phyloP scores from a whole-genome alignment of 1,284 basidiomycete species.

The Hemileia vastatrix region DNA sequence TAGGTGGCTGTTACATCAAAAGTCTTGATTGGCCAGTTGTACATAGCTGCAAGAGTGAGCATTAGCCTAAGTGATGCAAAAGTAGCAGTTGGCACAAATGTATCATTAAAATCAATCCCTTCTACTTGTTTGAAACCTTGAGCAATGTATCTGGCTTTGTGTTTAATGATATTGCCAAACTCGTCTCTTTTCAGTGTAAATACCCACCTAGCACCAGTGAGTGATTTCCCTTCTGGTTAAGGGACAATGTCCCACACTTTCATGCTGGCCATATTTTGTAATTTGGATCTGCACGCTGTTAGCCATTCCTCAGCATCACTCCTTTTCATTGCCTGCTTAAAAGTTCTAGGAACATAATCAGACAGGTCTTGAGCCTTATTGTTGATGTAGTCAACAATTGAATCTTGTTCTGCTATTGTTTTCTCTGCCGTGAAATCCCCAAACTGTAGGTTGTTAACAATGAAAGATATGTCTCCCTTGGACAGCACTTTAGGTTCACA shows the following conservation, averaged over 20 bases:
- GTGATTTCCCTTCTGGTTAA: neutral
- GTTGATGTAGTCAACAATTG: slow-evolving; percentile 1
- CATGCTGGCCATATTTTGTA: neutral
- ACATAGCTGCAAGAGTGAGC: too few species aligned
- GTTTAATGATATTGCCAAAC: neutral
- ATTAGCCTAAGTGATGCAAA: neutral
- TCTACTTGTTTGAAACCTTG: slow-evolving; percentile 11
- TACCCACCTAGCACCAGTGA: neutral
- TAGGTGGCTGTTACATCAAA: too few species aligned
- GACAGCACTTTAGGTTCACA: too few species aligned
- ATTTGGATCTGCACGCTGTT: slow-evolving; percentile 1
- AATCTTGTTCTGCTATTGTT: neutral
- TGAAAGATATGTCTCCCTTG: too few species aligned
- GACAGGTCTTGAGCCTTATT: too few species aligned
- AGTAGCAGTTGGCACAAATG: neutral
- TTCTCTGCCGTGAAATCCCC: neutral
- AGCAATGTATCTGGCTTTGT: slow-evolving; percentile 1
- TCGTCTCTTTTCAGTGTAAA: slow-evolving; percentile 5
- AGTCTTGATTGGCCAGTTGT: too few species aligned
- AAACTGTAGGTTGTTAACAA: neutral
- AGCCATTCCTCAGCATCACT: neutral
- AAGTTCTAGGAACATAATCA: neutral
- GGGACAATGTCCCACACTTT: neutral
- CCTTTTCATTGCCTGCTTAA: neutral
- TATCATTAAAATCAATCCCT: slow-evolving; percentile 1